A percentile compares a stretch with the other conserved stretches of the same genome.
phyloP scores from a whole-genome alignment of 768 basidiomycete species.

The Termitomyces sp. region DNA sequence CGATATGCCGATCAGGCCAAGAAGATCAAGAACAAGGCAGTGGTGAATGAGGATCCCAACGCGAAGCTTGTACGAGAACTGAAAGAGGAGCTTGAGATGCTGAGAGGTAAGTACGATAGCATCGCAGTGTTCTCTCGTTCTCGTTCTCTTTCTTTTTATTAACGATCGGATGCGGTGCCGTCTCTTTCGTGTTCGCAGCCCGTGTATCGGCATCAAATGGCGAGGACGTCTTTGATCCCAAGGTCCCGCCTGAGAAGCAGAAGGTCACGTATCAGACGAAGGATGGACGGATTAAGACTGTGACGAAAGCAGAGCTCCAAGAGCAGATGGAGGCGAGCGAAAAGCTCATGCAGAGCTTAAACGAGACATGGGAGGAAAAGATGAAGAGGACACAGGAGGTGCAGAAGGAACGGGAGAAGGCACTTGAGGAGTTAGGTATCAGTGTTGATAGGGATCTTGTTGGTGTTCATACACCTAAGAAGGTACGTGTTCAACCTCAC shows the following conservation, averaged over 20 bases:
- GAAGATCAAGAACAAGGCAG: conserved; percentile 99
- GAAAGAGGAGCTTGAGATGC: conserved; percentile 95
- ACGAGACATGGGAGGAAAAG: conserved; percentile 97
- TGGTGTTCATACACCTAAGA: conserved; percentile 98
- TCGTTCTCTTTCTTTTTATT: conserved; percentile 8
- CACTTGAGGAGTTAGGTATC: conserved; percentile 95
- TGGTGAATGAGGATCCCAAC: conserved; percentile 99
- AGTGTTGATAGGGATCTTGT: conserved; percentile 95
- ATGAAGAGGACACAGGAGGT: conserved; percentile 88
- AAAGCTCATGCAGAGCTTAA: conserved; percentile 89
- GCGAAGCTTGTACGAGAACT: conserved; percentile 98
- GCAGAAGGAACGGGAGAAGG: conserved; percentile 96
- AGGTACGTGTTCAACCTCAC: conserved; percentile 46
- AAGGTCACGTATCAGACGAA: conserved; percentile 93
- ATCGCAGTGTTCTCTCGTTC: conserved; percentile 22
- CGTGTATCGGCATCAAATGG: conserved; percentile 67
- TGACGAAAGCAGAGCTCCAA: conserved; percentile 95
- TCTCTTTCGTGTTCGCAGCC: conserved; percentile 36
- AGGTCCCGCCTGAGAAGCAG: conserved; percentile 90
- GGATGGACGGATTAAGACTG: conserved; percentile 90
- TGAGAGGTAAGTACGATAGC: conserved; percentile 58
- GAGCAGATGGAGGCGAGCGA: conserved; percentile 96
- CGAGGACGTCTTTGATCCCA: conserved; percentile 83
- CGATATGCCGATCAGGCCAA: conserved; percentile 99
- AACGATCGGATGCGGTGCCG: conserved; percentile 13